Base-by-base conservation (phyloP, 169 alveolate species). In the Plasmodium billcollinsi region DNA sequence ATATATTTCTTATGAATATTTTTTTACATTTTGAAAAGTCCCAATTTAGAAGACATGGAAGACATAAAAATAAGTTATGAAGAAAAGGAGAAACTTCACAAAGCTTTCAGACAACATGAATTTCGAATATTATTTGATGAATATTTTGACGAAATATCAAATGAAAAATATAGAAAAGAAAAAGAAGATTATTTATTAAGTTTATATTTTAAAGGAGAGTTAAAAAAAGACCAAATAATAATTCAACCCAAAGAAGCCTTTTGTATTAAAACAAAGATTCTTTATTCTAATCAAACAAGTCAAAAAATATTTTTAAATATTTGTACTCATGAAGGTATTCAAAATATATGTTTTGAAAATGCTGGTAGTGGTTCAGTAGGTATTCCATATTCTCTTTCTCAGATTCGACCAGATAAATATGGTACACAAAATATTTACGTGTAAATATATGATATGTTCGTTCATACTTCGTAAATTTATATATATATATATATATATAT, bases 371-470 rank as follows among this genome's bases (percentile, higher is more conserved):
- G 80, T 18, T 21, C 21, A 52, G 45, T 80, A 24, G 54, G 52
- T 66, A 80, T 80, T 26, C 90, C 90, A n/a, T 80, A 80, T 47
- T 67, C 90, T 11, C 90, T 80, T 54, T 80, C 90, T 18, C 90
- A 80, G 52, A 80, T 80, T 58, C 29, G 90, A 47, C 90, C 90
- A 1, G 90, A 80, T 54, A 80, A 80, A 59, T 29, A 52, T 8
- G 90, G 90, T 80, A 80, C 54, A 49, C 7, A 63, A 63, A 6
- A 9, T 29, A 20, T 49, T 45, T 15, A 20, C 8, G 45, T 33
- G 45, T 33, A 49, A 50, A 11, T 1, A 49, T 5, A 70, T 9
- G 45, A 45, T 4, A 49, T 49, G 43, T 4, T 24, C 26, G 43
- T 4, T 24, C 26, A 52, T 6, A 6, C 18, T 14, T 52, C 14